Conservation (phyloP, 805 yeast genomes). For the Ogataea saltuana region DNA sequence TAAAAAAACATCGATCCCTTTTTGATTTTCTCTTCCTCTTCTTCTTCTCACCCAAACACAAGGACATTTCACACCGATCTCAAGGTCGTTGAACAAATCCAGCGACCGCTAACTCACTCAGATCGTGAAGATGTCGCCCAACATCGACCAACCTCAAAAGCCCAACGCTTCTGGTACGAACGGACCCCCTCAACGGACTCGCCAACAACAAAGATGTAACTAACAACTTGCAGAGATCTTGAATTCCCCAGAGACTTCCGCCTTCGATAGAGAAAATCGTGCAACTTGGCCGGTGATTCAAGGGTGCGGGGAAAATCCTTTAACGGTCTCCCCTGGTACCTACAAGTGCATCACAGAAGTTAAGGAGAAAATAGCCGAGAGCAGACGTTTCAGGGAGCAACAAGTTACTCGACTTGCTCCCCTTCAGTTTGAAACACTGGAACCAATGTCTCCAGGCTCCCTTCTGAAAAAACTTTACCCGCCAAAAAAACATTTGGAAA, state of each 20-base stretch:
- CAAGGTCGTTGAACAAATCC: not conserved
- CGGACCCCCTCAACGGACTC: not conserved
- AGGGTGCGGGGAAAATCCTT: conserved; percentile 5
- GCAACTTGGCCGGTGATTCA: conserved; percentile 9
- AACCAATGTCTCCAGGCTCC: conserved; percentile 6
- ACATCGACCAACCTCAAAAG: not conserved
- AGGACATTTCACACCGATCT: not conserved
- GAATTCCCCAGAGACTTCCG: too few relatives aligned
- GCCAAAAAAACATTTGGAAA: not conserved
- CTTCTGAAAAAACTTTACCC: conserved; percentile 4
- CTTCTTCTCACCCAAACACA: not conserved
- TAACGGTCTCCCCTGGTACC: conserved; percentile 13
- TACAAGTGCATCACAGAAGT: conserved; percentile 8
- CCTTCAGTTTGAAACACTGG: conserved; percentile 8
- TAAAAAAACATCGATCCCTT: not conserved
- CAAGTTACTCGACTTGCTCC: conserved; percentile 7
- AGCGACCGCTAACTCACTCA: not conserved
- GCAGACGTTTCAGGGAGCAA: not conserved
- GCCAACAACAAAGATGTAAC: too few relatives aligned
- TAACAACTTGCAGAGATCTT: too few relatives aligned
- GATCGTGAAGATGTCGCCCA: too few relatives aligned
- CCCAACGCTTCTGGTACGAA: conserved; percentile 1
- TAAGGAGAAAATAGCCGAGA: conserved; percentile 5
- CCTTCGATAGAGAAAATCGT: not conserved
- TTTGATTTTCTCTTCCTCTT: not conserved